Base-by-base conservation (phyloP, 2,329 filamentous ascomycete genomes). In the Beauveria sp. region DNA sequence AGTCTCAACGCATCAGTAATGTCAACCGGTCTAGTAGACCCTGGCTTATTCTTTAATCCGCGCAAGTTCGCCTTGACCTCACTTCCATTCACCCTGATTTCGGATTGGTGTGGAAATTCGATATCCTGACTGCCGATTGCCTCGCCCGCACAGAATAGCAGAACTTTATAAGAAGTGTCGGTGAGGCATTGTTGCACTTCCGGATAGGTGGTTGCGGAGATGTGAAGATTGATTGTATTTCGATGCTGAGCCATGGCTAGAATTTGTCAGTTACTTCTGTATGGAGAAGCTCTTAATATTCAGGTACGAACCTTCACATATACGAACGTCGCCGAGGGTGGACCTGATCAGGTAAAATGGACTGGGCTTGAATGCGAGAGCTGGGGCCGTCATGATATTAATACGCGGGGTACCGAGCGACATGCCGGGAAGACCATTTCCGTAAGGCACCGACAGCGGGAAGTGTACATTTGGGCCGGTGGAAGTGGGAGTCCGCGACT, bases 21-120 rank as follows among this genome's bases (percentile, higher is more conserved):
- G 74, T 99, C 94, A 52, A 91, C 92, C 8, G 94, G 94, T 68
- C 91, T 87, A 46, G 94, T 99, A 50, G 94, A 96, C 24, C 94
- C 94, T 7, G 93, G 91, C 73, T 94, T 96, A 73, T 96, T 97
- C 76, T 99, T 99, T 64, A 99, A 76, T 5, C 94, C 94, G 66
- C 94, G 89, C 66, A 96, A 81, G 71, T 97, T 99, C n/a, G 89
- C 88, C 73, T 93, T 94, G 66, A 97, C 83, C 61, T 97, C 91
- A 40, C 89, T 89, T 10, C 86, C 83, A 67, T 99, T 99, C 61
- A 96, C 85, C 71, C 92, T 93, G 61, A 99, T 82, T 71, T 99
- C 94, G 37, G 94, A 89, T 75, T 97, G 92, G 67, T 93, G 86
- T 2, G 94, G 94, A 66, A 99, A 99, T 0, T 90, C 79, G 59